Evolutionary conservation across 768 basidiomycete genomes (phyloP), one percentile per base, ranked within the genome.

Genomic region (Kwoniella sp.): DNA sequence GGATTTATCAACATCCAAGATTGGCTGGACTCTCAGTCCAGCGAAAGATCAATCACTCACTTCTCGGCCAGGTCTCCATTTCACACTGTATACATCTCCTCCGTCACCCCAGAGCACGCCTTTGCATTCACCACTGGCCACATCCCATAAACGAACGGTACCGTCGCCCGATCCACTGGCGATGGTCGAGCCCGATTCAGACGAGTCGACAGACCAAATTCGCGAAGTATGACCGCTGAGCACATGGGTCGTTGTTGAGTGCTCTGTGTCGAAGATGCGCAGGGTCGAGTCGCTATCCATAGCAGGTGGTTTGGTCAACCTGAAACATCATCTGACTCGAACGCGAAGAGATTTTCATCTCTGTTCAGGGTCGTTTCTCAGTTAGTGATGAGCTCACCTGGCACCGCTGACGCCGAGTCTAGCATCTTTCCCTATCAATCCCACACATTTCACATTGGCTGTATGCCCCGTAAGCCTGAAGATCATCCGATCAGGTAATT

Each of bases 1-100:
- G n/a, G n/a, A n/a, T n/a, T n/a, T n/a, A n/a, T n/a, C n/a, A n/a
- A n/a, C n/a, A n/a, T n/a, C n/a, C n/a, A n/a, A n/a, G n/a, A n/a
- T n/a, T n/a, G n/a, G n/a, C n/a, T n/a, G n/a, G n/a, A n/a, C n/a
- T n/a, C n/a, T n/a, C n/a, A n/a, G n/a, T n/a, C n/a, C n/a, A n/a
- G n/a, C n/a, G n/a, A n/a, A n/a, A n/a, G n/a, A n/a, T n/a, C n/a
- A n/a, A n/a, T n/a, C n/a, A 48, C 58, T 30, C 21, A 70, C 75
- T 37, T 68, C 58, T 25, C 59, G 46, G 12, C 65, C 63, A 7
- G 74, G 70, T 47, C 73, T 58, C 77, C 77, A 80, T 48, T 64
- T 64, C 13, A 77, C 76, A 26, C 70, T 60, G 56, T 80, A 80
- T 7, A 79, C 74, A 62, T 80, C 79, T 7, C 79, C 79, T 19